phyloP scores from a whole-genome alignment of 257 asterid species.

The Ballota nigra region DNA sequence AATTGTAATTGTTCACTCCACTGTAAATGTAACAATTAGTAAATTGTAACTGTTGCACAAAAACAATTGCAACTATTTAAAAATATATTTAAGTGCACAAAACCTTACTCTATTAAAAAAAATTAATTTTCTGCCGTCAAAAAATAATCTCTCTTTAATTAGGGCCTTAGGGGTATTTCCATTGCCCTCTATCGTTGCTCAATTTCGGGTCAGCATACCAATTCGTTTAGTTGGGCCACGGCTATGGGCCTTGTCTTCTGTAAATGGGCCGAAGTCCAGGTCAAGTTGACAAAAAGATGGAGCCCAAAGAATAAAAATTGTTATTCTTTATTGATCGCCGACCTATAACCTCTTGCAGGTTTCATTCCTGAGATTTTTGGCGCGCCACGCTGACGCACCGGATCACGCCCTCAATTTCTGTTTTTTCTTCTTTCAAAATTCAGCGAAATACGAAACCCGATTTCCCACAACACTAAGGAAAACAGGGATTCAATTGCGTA shows the following conservation, averaged over 20 bases:
- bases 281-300: neutral
- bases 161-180: no score
- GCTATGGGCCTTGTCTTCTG: neutral
- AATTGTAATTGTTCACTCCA: no score
- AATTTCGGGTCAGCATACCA: no score
- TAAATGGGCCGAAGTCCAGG: neutral
- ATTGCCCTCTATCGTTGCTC: neutral
- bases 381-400: conserved; percentile 21
- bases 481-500: neutral
- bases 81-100: no score
- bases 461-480: neutral
- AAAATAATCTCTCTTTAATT: no score
- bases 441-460: neutral
- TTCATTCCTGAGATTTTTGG: neutral
- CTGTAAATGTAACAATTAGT: no score
- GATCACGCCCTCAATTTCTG: neutral
- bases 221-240: neutral
- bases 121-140: no score
- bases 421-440: neutral
- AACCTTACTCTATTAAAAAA: no score
- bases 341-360: neutral
- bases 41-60: no score
- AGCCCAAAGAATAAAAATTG: neutral
- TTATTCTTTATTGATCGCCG: neutral
- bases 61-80: no score